Percentiles rank a stretch among this genome's conserved stretches.
These are phyloP conservation scores for Pleochaeta shiraiana DNA, from an alignment of 2,329 filamentous ascomycete species.

Conservation along the genomic window DNA sequence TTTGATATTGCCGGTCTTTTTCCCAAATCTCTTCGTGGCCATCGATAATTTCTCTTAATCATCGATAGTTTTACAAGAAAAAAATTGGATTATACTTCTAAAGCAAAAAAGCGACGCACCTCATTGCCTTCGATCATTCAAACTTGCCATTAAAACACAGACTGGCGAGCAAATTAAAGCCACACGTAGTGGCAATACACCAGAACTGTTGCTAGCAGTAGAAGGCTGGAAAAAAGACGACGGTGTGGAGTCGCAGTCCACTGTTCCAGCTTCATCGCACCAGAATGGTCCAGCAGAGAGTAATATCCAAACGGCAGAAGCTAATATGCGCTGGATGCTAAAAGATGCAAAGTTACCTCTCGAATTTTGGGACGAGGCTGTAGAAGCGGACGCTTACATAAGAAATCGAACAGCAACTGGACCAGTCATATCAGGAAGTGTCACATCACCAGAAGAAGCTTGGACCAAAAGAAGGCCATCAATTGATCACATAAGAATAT, in stretches of 20 bases:
- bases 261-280: background rate
- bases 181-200: background rate
- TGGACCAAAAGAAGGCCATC: background rate
- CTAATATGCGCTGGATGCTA: background rate
- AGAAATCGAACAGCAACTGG: background rate
- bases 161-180: background rate
- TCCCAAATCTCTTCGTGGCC: background rate
- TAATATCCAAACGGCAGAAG: background rate
- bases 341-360: background rate
- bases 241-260: background rate
- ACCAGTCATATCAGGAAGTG: background rate
- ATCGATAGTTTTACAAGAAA: background rate
- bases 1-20: background rate
- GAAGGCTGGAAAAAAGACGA: background rate
- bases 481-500: background rate
- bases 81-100: background rate
- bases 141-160: background rate
- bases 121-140: background rate
- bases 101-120: background rate
- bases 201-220: background rate
- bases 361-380: constrained; percentile 2
- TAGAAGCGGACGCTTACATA: background rate
- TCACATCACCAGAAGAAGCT: background rate
- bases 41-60: background rate
- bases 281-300: background rate